Evolutionary conservation across 257 asterid species (phyloP), one percentile per base, ranked within the genome.

Genomic region (Misopates orontium): DNA sequence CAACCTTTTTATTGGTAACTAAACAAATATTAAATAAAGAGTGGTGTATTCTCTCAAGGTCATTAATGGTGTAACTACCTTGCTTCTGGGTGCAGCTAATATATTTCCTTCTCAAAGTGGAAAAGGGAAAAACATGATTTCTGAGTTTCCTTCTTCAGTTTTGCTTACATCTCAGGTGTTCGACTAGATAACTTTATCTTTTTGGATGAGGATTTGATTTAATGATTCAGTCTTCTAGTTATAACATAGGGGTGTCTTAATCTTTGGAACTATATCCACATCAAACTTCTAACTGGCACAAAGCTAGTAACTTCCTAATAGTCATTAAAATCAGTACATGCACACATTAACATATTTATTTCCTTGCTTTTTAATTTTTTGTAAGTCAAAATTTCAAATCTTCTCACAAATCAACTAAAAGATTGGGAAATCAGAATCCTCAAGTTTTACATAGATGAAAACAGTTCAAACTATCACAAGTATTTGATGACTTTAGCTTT

Each of bases 181-280:
- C 47, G 50, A 31, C 31, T 4, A 32, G 52, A 19, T 8, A 8
- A 40, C 10, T 18, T 70, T 41, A 11, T 17, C 51, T 53, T 23
- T 55, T 44, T 62, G 28, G 44, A 32, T n/a, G 42, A 40, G 17
- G 15, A 60, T 28, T 60, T 10, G 17, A 18, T 31, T 1, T 47
- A 48, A 8, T 5, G 8, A 41, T 32, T 21, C 39, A 15, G 13
- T 9, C 8, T 36, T 39, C 15, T 36, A 56, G 44, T 58, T 40
- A 18, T 51, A 31, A 19, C 17, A 64, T 42, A 42, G 28, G 56
- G 54, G 56, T 41, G 59, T 16, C 20, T n/a, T 18, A 18, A 73
- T 50, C 63, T 19, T 41, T 63, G 47, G 32, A 8, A 21, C 62
- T 58, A 55, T 62, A 3, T 75, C 66, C 57, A 45, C 12, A 64